Evolutionary conservation across 768 basidiomycete genomes (phyloP).

Genomic region (Amanita pseudoporphyria): DNA sequence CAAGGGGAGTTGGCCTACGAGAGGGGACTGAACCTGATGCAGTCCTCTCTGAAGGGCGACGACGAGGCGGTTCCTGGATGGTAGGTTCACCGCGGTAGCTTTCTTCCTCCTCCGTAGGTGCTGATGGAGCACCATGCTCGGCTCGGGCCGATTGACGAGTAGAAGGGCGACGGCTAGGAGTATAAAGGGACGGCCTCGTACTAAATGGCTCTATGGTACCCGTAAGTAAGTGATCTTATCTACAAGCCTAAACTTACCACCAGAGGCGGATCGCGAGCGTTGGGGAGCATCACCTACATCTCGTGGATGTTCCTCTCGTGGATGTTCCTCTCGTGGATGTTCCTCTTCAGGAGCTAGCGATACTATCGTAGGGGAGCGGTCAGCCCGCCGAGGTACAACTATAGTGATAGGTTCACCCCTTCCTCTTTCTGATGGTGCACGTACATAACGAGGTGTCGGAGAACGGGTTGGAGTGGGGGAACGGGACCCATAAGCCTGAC

Average conservation of each 20-base stretch:
- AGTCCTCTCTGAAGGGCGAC: constrained; percentile 1
- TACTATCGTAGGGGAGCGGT: constrained; percentile 6
- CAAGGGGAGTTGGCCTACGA: constrained; percentile 27
- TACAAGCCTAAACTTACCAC: not conserved
- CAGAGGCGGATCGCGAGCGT: not conserved
- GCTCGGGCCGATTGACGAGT: not conserved
- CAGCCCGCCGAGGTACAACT: constrained; percentile 11
- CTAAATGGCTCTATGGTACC: constrained; percentile 1
- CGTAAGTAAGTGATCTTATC: not conserved
- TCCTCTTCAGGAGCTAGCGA: constrained; percentile 3
- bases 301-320: not conserved
- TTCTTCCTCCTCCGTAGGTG: constrained; percentile 2
- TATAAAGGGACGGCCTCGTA: constrained; percentile 3
- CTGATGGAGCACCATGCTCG: not conserved
- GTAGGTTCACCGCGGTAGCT: constrained; percentile 3
- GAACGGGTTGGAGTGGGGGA: constrained; percentile 11
- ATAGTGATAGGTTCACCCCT: constrained; percentile 2
- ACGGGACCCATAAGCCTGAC: constrained; percentile 11
- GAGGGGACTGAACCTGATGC: constrained; percentile 11
- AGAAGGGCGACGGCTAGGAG: constrained; percentile 1
- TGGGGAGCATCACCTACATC: not conserved
- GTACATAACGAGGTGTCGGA: constrained; percentile 5
- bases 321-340: constrained; percentile 1
- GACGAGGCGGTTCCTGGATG: constrained; percentile 1
- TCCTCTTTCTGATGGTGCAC: constrained; percentile 3